These are phyloP conservation scores for Fusarium chuoi DNA, from an alignment of 2,329 filamentous ascomycete genomes.

Conservation along the genomic window DNA sequence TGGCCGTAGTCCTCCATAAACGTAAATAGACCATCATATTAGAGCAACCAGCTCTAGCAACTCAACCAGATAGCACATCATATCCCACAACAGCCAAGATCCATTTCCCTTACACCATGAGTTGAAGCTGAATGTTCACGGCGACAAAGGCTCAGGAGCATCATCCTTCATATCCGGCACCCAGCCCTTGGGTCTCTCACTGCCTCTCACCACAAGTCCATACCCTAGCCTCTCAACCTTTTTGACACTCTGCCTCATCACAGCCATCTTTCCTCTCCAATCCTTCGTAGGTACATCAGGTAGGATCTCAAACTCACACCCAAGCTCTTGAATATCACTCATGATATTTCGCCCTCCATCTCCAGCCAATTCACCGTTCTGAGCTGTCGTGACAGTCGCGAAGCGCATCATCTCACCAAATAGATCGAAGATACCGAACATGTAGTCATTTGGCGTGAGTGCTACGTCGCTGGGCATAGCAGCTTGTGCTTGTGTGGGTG, in stretches of 20 bases:
- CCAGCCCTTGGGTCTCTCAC: constrained; percentile 92
- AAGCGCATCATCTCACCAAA: constrained; percentile 98
- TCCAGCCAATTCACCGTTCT: constrained; percentile 67
- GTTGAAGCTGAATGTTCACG: constrained; percentile 18
- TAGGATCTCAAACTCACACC: constrained; percentile 80
- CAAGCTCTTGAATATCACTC: constrained; percentile 81
- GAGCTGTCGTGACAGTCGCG: constrained; percentile 87
- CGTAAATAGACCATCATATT: background rate
- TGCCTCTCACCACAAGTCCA: constrained; percentile 85
- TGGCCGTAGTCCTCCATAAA: background rate
- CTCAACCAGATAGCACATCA: constrained; percentile 9
- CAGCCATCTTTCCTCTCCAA: constrained; percentile 82
- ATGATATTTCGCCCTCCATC: constrained; percentile 69
- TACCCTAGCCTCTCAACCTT: constrained; percentile 96
- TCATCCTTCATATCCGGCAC: constrained; percentile 75
- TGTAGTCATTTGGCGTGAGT: constrained; percentile 84
- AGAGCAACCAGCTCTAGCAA: constrained; percentile 16
- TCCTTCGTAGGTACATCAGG: constrained; percentile 66
- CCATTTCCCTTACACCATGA: background rate
- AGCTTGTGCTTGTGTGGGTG: constrained; percentile 67
- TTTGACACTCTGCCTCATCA: constrained; percentile 87
- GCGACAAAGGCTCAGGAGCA: constrained; percentile 44
- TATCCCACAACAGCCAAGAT: background rate
- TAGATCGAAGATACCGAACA: constrained; percentile 91
- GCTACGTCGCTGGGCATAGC: constrained; percentile 64